Evolutionary conservation across 1,284 basidiomycete genomes (phyloP), one percentile per base, ranked within the genome.

Genomic region (Microbotryum saponariae): DNA sequence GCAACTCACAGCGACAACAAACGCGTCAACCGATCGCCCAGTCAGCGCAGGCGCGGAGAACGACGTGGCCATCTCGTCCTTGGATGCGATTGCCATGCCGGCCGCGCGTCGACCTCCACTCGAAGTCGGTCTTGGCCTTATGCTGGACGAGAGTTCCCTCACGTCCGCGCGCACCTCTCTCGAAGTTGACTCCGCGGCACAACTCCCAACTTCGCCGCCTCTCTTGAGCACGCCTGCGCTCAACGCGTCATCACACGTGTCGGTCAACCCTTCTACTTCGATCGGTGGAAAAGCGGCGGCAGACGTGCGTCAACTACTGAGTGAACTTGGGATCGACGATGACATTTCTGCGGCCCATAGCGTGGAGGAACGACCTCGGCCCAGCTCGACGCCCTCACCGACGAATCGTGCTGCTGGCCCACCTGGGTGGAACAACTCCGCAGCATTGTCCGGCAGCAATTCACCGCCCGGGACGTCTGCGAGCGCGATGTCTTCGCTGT

Each of bases 61-160:
- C 14, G 37, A 42, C 37, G 37, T 42, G 37, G 14, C 37, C 37
- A 18, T 42, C 37, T 42, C 37, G 37, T 42, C 37, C 37, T 12
- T 42, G 16, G 37, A 42, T 42, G 16, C 16, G 37, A 42, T 18
- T 3, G 37, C 37, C 37, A 42, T 42, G 37, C 16, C 37, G 12
- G 12, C 37, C 37, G 37, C 37, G 37, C 37, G 12, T 42, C 37
- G 16, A 6, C 37, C 37, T 42, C 37, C 37, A 18, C 14, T 53
- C 29, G 63, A 65, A 18, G 50, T 62, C 25, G 63, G 63, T 33
- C 56, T 65, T 12, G 63, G 63, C 3, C 29, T 65, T 25, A 65
- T 60, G 60, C 47, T 65, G 25, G 63, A 65, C 52, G 57, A 44
- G 45, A 23, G 56, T 48, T 14, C 14, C 20, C 5, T 1, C 25